Conservation (phyloP, 2,329 filamentous ascomycete genomes). For the Pseudocercospora ulei region DNA sequence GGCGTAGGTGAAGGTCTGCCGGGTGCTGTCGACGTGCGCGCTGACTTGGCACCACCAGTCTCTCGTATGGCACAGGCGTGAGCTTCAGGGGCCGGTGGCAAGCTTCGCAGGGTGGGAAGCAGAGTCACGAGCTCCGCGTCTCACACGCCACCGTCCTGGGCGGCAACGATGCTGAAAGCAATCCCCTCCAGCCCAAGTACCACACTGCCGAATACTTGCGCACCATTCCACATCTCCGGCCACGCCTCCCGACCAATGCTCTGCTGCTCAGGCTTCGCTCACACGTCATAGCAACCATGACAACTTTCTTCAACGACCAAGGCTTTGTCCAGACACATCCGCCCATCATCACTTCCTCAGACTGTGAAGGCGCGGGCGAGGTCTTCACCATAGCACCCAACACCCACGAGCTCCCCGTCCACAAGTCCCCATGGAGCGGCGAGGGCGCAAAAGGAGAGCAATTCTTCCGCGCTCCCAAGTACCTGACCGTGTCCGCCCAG, state of each 20-base stretch:
- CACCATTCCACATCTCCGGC: conserved; percentile 74
- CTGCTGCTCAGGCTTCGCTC: conserved; percentile 75
- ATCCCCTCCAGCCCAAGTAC: conserved; percentile 93
- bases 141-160: conserved; percentile 61
- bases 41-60: conserved; percentile 44
- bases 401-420: conserved; percentile 26
- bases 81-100: conserved; percentile 68
- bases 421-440: conserved; percentile 40
- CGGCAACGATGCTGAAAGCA: conserved; percentile 72
- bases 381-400: conserved; percentile 60
- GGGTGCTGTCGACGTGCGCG: conserved; percentile 1
- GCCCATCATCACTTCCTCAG: conserved; percentile 88
- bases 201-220: conserved; percentile 82
- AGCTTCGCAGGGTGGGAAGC: conserved; percentile 54
- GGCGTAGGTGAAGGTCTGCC: conserved; percentile 50
- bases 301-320: conserved; percentile 61
- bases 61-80: conserved; percentile 73
- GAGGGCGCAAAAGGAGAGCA: conserved; percentile 34
- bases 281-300: conserved; percentile 61
- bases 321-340: conserved; percentile 78
- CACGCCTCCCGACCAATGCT: conserved; percentile 70
- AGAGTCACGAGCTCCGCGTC: conserved; percentile 73
- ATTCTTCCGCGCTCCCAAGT: conserved; percentile 84
- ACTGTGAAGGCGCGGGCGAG: conserved; percentile 93
- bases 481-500: conserved; percentile 89